Evolutionary conservation across 352 stramenopile species (phyloP).

Genomic region (Globisporangium spinosum): DNA sequence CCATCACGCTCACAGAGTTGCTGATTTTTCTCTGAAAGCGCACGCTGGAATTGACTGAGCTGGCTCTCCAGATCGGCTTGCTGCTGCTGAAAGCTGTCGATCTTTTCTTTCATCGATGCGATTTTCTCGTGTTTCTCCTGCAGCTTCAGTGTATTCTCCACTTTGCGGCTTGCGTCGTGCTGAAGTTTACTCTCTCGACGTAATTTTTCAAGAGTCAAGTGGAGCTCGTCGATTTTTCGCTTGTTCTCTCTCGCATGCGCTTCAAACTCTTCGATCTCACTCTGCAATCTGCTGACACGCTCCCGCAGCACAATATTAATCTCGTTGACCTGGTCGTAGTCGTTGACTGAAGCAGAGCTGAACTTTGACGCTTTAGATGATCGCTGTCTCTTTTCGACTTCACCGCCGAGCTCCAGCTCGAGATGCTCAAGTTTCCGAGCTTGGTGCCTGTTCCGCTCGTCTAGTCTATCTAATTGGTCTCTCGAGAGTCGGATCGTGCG

Average conservation of each 20-base stretch:
- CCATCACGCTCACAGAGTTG: conserved; percentile 29
- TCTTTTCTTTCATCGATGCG: neutral
- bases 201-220: conserved; percentile 1
- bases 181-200: neutral
- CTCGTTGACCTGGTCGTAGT: conserved; percentile 8
- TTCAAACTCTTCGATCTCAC: conserved; percentile 5
- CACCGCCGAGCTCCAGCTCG: conserved; percentile 14
- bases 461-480: conserved; percentile 30
- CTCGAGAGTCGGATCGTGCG: conserved; percentile 29
- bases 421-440: conserved; percentile 13
- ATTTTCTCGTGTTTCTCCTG: neutral
- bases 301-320: conserved; percentile 9
- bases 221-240: conserved; percentile 6
- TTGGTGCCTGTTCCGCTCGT: conserved; percentile 23
- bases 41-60: conserved; percentile 25
- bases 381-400: neutral
- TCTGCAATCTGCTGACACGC: conserved; percentile 2
- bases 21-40: conserved; percentile 24
- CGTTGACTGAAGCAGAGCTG: neutral
- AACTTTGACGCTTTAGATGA: neutral
- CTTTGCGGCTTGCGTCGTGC: neutral
- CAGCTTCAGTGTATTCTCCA: neutral
- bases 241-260: neutral
- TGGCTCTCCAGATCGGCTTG: conserved; percentile 11
- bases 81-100: conserved; percentile 10